Conservation (phyloP, 2,329 filamentous ascomycete species). For the Akanthomyces dipterigenus region DNA sequence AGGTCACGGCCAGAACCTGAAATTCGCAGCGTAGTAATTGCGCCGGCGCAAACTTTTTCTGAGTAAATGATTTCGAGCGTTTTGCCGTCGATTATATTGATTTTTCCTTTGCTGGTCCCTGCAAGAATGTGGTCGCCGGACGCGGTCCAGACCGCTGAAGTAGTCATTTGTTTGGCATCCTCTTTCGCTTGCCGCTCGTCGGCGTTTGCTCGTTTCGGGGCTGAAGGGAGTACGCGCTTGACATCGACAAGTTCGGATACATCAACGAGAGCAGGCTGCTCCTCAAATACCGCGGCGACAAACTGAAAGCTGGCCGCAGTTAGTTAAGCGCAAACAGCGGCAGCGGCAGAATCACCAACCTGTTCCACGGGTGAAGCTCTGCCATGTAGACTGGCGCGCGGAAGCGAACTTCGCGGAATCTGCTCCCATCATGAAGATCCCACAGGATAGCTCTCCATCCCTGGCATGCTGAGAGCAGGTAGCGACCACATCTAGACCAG, state of each 20-base stretch:
- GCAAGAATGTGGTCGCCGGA: constrained; percentile 83
- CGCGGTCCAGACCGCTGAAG: constrained; percentile 80
- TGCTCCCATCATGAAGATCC: constrained; percentile 68
- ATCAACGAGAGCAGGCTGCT: constrained; percentile 84
- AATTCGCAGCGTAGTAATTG: constrained; percentile 81
- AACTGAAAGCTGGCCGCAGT: constrained; percentile 63
- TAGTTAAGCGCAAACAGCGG: constrained; percentile 12
- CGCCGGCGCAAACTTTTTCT: constrained; percentile 77
- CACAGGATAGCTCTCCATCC: constrained; percentile 96
- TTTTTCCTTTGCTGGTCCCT: constrained; percentile 89
- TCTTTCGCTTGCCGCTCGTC: constrained; percentile 86
- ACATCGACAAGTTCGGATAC: constrained; percentile 61
- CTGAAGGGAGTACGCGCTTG: constrained; percentile 73
- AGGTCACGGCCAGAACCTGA: constrained; percentile 77
- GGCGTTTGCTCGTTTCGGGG: constrained; percentile 65
- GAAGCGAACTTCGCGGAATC: constrained; percentile 81
- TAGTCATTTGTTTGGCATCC: constrained; percentile 92
- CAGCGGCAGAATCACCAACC: constrained; percentile 42
- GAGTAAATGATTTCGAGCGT: constrained; percentile 82
- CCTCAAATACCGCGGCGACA: constrained; percentile 88
- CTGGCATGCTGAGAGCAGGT: constrained; percentile 85
- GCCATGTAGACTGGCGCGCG: constrained; percentile 92
- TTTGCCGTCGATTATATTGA: constrained; percentile 86
- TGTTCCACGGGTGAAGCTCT: constrained; percentile 85
- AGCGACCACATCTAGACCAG: constrained; percentile 89